Base-by-base conservation (phyloP, 1,284 basidiomycete genomes). In the Irpex sp. region DNA sequence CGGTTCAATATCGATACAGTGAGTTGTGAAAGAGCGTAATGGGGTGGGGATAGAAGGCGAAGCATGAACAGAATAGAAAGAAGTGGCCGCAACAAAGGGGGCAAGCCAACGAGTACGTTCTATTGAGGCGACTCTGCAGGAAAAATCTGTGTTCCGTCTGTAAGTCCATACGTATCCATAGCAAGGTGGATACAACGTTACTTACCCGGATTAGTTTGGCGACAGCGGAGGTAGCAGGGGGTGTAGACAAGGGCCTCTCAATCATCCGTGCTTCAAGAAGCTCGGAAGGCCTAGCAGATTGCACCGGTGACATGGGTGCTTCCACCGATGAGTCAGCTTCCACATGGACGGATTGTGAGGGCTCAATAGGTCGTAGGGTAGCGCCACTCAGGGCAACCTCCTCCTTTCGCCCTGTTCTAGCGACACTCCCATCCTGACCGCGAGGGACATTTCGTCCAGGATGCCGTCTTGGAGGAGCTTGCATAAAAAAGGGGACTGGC, bases 231-330 rank as follows among this genome's bases (percentile, higher is more conserved):
- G 55, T 21, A 19, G 57, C 26, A 5, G 66, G 66, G 8, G 66
- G 66, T 31, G 66, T 67, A n/a, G 66, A 67, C 39, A 63, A 26
- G 7, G 66, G 66, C 39, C 66, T 49, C 21, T 33, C 57, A 21
- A 67, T 67, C 5, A 17, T 21, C 37, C 63, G 37, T 13, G 60
- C 55, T 35, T 49, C 13, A 19, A 65, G 55, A 11, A 59, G 36
- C 26, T 50, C 26, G 36, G 17, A 36, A 13, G 61, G 55, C 19
- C 17, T 46, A n/a, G 39, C n/a, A 46, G 39, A 46, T n/a, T 46
- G 39, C 39, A n/a, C 4, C n/a, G 39, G n/a, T 46, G 5, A n/a
- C 11, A 46, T 46, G n/a, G 39, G 39, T n/a, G 39, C n/a, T n/a
- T 46, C 39, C 39, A 13, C 4, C 39, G 11, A 11, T 9, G 39